Conservation (phyloP, 768 basidiomycete genomes). For the Tricholoma terreum region DNA sequence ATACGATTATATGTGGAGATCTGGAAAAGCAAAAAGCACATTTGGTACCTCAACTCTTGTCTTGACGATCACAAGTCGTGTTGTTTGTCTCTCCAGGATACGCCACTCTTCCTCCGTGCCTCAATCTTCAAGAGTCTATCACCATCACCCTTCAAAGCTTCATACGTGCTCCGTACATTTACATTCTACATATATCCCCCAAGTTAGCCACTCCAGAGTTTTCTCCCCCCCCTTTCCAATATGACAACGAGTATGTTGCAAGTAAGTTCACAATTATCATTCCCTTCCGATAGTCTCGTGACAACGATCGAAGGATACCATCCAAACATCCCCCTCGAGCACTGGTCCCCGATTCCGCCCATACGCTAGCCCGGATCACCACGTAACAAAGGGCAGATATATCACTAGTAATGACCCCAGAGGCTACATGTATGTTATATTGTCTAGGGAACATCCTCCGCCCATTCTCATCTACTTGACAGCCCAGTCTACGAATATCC, state of each 20-base stretch:
- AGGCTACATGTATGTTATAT: slow-evolving; percentile 74
- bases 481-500: slow-evolving; percentile 90
- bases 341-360: slow-evolving; percentile 55
- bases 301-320: slow-evolving; percentile 31
- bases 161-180: slow-evolving; percentile 12
- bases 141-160: slow-evolving; percentile 8
- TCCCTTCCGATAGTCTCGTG: neutral
- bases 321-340: slow-evolving; percentile 38
- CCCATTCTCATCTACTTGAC: neutral
- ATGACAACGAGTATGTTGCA: slow-evolving; percentile 48
- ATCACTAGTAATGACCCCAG: slow-evolving; percentile 88
- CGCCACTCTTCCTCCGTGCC: slow-evolving; percentile 16
- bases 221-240: slow-evolving; percentile 14
- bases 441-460: neutral
- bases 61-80: neutral
- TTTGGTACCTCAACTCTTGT: neutral
- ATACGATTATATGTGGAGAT: slow-evolving; percentile 27
- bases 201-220: slow-evolving; percentile 1
- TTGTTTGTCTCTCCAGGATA: slow-evolving; percentile 6
- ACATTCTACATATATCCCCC: slow-evolving; percentile 17
- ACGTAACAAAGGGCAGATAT: slow-evolving; percentile 82
- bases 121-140: slow-evolving; percentile 21
- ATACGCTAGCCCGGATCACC: slow-evolving; percentile 72
- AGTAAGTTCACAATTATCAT: slow-evolving; percentile 23
- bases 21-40: slow-evolving; percentile 18